These are phyloP conservation scores for Syncephalastrum racemosum DNA, from an alignment of 371 early-diverging fungal species.

Conservation along the genomic window DNA sequence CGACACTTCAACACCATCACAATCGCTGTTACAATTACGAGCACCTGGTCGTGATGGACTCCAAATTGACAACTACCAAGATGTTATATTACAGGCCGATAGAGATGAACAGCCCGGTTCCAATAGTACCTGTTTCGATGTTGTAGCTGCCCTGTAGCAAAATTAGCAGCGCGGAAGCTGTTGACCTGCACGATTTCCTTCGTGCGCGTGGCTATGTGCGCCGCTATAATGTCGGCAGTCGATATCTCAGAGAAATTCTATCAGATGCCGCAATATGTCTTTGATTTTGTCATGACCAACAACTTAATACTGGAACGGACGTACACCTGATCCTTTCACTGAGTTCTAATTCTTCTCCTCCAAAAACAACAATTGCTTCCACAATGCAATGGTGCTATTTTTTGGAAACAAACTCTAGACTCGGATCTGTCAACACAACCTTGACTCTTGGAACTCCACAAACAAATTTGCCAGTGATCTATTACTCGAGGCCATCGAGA, in stretches of 20 bases:
- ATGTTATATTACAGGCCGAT: no score
- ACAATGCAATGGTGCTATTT: slow-evolving; percentile 19
- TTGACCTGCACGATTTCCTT: no score
- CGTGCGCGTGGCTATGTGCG: no score
- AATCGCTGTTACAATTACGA: slow-evolving; percentile 15
- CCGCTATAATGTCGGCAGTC: no score
- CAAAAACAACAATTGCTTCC: slow-evolving; percentile 20
- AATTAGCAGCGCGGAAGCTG: no score
- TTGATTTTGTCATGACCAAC: slow-evolving; percentile 13
- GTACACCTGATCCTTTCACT: slow-evolving; percentile 14
- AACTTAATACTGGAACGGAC: slow-evolving; percentile 20
- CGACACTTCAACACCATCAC: slow-evolving; percentile 11
- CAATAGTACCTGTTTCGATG: no score
- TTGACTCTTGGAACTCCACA: slow-evolving; percentile 5
- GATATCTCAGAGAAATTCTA: slow-evolving; percentile 24
- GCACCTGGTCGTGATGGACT: slow-evolving; percentile 14
- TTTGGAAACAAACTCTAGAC: slow-evolving; percentile 15
- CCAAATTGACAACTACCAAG: slow-evolving; percentile 14
- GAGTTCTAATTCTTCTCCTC: slow-evolving; percentile 18
- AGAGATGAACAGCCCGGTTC: no score
- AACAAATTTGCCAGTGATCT: slow-evolving; percentile 7
- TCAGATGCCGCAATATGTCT: slow-evolving; percentile 20
- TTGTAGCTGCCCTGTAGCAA: no score
- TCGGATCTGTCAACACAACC: slow-evolving; percentile 11
- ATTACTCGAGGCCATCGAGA: slow-evolving; percentile 4